Percentiles rank a stretch among this genome's conserved stretches.
Evolutionary conservation across 139 green algal species (phyloP).

Genomic region (Volvox africanus): DNA sequence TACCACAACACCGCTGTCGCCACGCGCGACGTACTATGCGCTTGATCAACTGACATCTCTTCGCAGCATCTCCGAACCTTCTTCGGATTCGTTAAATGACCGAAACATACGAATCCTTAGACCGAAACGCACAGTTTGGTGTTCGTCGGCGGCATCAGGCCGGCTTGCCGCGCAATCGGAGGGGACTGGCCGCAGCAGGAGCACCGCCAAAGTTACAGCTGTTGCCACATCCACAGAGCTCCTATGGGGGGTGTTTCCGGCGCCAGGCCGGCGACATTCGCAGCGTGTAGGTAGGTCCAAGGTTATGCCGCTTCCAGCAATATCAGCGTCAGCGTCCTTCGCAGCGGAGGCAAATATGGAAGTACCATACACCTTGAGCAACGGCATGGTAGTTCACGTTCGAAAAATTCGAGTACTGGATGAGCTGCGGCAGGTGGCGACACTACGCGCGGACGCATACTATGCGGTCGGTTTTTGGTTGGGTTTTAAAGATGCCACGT

Average conservation of each 20-base stretch:
- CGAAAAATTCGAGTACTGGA: not conserved
- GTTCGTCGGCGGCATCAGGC: not conserved
- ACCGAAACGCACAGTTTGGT: not conserved
- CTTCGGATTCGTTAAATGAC: not conserved
- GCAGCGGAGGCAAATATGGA: not conserved
- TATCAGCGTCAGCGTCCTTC: not conserved
- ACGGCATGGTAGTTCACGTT: not conserved
- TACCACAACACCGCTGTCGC: not conserved
- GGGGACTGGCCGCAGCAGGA: not conserved
- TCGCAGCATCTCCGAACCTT: not conserved
- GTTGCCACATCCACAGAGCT: not conserved
- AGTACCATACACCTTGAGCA: not conserved
- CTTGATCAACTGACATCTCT: not conserved
- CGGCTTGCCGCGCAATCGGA: not conserved
- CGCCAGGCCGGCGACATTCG: not conserved
- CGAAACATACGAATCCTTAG: no score
- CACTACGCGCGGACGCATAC: conserved; percentile 63
- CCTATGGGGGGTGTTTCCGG: not conserved
- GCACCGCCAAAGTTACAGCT: not conserved
- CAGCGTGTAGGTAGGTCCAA: not conserved
- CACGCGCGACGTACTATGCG: not conserved
- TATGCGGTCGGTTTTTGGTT: conserved; percentile 55
- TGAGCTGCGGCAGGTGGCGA: conserved; percentile 58
- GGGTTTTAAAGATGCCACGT: no score
- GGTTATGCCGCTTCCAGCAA: not conserved